Evolutionary conservation across 176 grass and related monocot genomes (phyloP), one percentile per base, ranked within the genome.

Genomic region (Phoenix roebelenii): DNA sequence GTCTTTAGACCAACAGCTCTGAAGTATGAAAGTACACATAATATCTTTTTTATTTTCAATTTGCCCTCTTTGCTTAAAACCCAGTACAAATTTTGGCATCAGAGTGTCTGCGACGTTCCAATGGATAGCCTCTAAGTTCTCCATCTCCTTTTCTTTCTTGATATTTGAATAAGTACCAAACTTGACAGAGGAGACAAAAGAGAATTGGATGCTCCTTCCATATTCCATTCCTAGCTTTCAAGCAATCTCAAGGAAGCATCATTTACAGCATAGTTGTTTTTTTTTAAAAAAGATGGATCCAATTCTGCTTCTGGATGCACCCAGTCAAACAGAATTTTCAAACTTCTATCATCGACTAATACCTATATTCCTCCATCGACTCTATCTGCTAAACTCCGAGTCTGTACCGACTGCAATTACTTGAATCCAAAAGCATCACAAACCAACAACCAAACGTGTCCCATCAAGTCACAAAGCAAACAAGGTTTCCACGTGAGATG

Each of bases 311-410:
- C 77, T 74, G 53, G 77, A 95, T 79, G 79, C 80, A 53, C 67
- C 67, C 85, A 84, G 83, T 95, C 86, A 95, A 95, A 90, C 73
- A 69, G 60, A 76, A 87, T 85, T 82, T 82, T 77, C 64, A 77
- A 69, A 57, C 68, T 84, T 69, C 69, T 26, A 22, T 53, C 30
- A 74, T 52, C 49, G 61, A 39, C 17, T 29, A 35, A 44, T 3
- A 44, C 10, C 9, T 14, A 76, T 80, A 77, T 76, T 76, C 63
- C 52, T 61, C 57, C 51, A 63, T 22, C 54, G 35, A 55, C 20
- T 18, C 30, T 44, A 71, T 69, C 68, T 25, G 75, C 30, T 48
- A 66, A 54, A 67, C 54, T 49, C n/a, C 3, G 49, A 18, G 56
- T 55, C 64, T 22, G 50, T 57, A 54, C 49, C 65, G 66, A 28